Base-by-base conservation (phyloP, 805 yeast genomes). In the Pichia deserticola region DNA sequence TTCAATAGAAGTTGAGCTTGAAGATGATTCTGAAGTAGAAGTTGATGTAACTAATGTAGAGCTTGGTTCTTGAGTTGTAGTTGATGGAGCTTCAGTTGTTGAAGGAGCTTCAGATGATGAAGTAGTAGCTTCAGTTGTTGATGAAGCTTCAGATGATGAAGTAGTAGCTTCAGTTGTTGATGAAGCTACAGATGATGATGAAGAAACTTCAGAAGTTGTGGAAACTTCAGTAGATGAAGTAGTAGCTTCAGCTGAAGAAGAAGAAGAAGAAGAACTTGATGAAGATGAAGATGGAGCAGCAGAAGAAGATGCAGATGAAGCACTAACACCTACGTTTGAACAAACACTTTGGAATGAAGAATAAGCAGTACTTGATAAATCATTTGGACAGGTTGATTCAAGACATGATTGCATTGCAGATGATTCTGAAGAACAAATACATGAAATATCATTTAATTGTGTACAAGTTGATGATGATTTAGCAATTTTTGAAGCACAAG, bases 401-500 rank as follows among this genome's bases (percentile, higher is more conserved):
- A 89, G 73, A 73, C 97, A 89, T 47, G 70, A 54, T 61, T 79
- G 68, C 58, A 89, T 69, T 40, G 76, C 69, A 52, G 68, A 51
- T 56, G 76, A 68, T 59, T 85, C 79, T 49, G 72, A 71, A 40
- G 75, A 66, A 69, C 95, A 86, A 59, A 86, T 69, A 74, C 96
- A 89, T 40, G 70, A 60, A 57, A 87, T 72, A 61, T 85, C 80
- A 65, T 77, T 78, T 65, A 88, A 66, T 50, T 81, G 72, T 51
- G 70, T 57, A 68, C 93, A 86, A 43, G 70, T 52, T 40, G 78
- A 67, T 13, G 81, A 74, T 6, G 58, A 54, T 64, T 77, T 77
- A 54, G 76, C 73, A 49, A 85, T 90, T 60, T 79, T 75, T 50
- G 88, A 77, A 51, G 86, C 92, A 78, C 96, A 89, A 39, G 96